Conservation (phyloP, 495 filamentous ascomycete genomes). For the Emericellopsis terricola region DNA sequence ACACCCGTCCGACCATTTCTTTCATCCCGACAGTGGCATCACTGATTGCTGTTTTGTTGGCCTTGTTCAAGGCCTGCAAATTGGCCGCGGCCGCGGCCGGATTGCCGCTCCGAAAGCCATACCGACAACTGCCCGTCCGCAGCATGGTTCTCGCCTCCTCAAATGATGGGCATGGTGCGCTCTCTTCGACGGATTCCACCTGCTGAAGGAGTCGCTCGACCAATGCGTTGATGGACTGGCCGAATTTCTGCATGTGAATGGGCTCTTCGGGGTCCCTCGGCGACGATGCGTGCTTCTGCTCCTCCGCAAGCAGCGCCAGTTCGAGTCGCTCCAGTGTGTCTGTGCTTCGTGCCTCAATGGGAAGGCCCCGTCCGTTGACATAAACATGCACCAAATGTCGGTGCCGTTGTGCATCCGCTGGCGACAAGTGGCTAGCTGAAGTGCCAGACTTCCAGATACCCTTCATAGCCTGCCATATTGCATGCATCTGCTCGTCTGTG, state of each 20-base stretch:
- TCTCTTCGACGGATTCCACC: slow-evolving; percentile 2
- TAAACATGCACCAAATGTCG: no score
- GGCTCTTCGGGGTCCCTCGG: background rate
- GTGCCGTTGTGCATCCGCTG: no score
- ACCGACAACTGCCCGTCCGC: background rate
- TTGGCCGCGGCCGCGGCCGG: background rate
- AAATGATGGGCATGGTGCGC: background rate
- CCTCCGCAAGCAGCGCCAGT: background rate
- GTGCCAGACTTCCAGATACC: background rate
- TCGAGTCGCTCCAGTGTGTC: background rate
- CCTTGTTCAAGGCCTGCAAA: background rate
- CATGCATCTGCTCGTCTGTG: background rate
- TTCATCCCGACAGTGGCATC: slow-evolving; percentile 2
- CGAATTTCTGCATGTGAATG: background rate
- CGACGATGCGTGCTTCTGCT: background rate
- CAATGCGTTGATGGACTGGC: background rate
- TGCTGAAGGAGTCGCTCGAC: slow-evolving; percentile 1
- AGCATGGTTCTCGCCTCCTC: background rate
- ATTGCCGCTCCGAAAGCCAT: background rate
- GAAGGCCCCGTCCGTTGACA: no score
- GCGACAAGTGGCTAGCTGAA: no score
- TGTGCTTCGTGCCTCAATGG: background rate
- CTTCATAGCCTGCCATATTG: slow-evolving; percentile 1
- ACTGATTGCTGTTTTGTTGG: background rate
- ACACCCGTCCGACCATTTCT: slow-evolving; percentile 36